phyloP scores from a whole-genome alignment of 192 early-diverging fungal species.

The Backusella luteola region DNA sequence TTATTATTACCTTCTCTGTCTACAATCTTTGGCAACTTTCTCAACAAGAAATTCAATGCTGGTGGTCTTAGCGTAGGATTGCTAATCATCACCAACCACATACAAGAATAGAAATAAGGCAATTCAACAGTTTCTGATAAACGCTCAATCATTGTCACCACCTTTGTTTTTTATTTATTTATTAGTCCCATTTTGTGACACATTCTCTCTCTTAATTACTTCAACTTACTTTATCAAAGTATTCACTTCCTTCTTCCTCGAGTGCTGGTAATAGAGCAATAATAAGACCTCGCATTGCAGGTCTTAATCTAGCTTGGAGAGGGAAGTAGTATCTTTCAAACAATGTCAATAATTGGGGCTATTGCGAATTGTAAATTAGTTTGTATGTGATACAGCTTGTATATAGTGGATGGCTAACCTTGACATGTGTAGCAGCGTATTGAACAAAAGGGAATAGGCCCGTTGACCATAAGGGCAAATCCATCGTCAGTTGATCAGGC shows the following conservation, averaged over 20 bases:
- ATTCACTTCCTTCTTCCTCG: conserved; percentile 89
- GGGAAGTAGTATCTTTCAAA: conserved; percentile 78
- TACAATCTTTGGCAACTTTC: conserved; percentile 68
- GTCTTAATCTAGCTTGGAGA: conserved; percentile 64
- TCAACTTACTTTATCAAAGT: conserved; percentile 65
- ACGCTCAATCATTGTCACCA: conserved; percentile 58
- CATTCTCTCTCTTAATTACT: background rate
- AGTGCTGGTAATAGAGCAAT: conserved; percentile 80
- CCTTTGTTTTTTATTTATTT: conserved; percentile 27
- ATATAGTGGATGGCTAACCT: conserved; percentile 41
- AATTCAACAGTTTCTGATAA: conserved; percentile 67
- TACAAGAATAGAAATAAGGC: conserved; percentile 76
- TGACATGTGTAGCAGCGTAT: conserved; percentile 76
- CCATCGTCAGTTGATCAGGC: conserved; percentile 71
- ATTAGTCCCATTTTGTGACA: background rate
- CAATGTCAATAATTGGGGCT: conserved; percentile 79
- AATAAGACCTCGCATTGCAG: conserved; percentile 76
- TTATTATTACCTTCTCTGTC: conserved; percentile 55
- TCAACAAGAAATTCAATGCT: conserved; percentile 76
- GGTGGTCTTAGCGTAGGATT: conserved; percentile 64
- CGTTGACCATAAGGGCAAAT: conserved; percentile 82
- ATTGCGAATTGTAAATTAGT: background rate
- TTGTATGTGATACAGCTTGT: background rate
- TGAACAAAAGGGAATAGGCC: conserved; percentile 92
- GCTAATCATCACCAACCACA: conserved; percentile 81